phyloP scores from a whole-genome alignment of 179 eudicot genomes.

The Carnegiea gigantea region DNA sequence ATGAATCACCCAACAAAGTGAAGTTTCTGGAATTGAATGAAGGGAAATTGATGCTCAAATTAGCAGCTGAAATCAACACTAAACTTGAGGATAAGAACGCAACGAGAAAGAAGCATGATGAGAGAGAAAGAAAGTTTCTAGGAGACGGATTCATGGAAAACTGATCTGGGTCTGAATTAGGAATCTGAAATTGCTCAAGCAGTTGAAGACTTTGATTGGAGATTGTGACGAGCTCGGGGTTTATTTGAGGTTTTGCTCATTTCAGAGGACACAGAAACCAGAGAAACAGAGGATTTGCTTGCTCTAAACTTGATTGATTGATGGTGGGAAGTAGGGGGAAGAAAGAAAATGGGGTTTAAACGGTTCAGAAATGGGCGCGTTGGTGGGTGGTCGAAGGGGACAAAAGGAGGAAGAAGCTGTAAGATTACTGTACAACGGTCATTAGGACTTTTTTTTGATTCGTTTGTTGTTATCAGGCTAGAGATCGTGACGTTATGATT shows the following conservation, averaged over 20 bases:
- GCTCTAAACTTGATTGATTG: not conserved
- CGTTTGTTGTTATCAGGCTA: slow-evolving; percentile 14
- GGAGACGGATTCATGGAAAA: slow-evolving; percentile 30
- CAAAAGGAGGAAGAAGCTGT: not conserved
- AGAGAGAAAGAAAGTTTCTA: slow-evolving; percentile 42
- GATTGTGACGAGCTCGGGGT: slow-evolving; percentile 2
- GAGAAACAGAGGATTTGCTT: slow-evolving; percentile 18
- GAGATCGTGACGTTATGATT: not conserved
- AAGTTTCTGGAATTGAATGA: slow-evolving; percentile 55
- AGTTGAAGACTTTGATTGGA: slow-evolving; percentile 14
- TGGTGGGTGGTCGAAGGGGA: slow-evolving; percentile 21
- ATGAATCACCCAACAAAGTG: slow-evolving; percentile 79
- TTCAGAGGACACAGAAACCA: slow-evolving; percentile 15
- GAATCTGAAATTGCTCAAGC: slow-evolving; percentile 18
- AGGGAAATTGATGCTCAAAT: slow-evolving; percentile 41
- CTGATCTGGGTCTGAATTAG: slow-evolving; percentile 7
- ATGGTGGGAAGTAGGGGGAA: not conserved
- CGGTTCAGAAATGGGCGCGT: slow-evolving; percentile 62
- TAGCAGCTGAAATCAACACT: slow-evolving; percentile 13
- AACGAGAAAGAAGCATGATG: slow-evolving; percentile 19
- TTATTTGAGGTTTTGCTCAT: slow-evolving; percentile 20
- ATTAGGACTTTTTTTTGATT: slow-evolving; percentile 21
- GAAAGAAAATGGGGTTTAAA: slow-evolving; percentile 46
- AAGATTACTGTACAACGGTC: slow-evolving; percentile 23
- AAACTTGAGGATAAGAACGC: slow-evolving; percentile 10